These are phyloP conservation scores for Xylaria sp. DNA, from an alignment of 2,329 filamentous ascomycete species.

Conservation along the genomic window DNA sequence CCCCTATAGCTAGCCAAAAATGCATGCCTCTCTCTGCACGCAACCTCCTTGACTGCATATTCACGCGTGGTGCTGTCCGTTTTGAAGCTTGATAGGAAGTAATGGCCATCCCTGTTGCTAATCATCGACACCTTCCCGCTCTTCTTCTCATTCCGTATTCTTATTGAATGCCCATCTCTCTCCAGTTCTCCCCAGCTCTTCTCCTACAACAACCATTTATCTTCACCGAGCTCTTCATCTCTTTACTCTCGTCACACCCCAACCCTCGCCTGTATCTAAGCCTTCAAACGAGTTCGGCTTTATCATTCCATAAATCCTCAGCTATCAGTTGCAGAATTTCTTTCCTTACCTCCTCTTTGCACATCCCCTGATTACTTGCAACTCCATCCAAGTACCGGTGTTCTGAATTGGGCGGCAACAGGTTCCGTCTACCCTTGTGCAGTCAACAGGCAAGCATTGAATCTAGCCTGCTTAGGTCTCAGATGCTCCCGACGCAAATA, in stretches of 20 bases:
- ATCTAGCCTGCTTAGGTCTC: background rate
- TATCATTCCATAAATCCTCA: background rate
- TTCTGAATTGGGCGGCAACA: background rate
- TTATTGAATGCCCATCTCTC: background rate
- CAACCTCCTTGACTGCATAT: background rate
- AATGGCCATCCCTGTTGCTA: background rate
- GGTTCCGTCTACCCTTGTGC: background rate
- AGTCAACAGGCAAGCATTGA: background rate
- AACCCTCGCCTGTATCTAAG: background rate
- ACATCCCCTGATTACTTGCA: background rate
- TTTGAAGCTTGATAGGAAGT: constrained; percentile 3
- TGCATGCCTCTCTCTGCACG: background rate
- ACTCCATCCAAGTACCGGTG: background rate
- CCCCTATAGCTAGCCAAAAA: background rate
- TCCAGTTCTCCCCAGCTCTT: background rate
- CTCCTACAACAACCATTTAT: background rate
- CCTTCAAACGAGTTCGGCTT: background rate
- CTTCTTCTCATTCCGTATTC: background rate
- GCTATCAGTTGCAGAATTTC: background rate
- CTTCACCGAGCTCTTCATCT: constrained; percentile 2
- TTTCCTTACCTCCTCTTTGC: background rate
- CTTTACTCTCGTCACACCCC: background rate
- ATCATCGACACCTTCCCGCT: background rate
- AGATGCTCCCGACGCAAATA: background rate
- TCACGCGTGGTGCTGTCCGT: background rate